phyloP scores from a whole-genome alignment of 352 stramenopile species.

The Globisporangium lucens region DNA sequence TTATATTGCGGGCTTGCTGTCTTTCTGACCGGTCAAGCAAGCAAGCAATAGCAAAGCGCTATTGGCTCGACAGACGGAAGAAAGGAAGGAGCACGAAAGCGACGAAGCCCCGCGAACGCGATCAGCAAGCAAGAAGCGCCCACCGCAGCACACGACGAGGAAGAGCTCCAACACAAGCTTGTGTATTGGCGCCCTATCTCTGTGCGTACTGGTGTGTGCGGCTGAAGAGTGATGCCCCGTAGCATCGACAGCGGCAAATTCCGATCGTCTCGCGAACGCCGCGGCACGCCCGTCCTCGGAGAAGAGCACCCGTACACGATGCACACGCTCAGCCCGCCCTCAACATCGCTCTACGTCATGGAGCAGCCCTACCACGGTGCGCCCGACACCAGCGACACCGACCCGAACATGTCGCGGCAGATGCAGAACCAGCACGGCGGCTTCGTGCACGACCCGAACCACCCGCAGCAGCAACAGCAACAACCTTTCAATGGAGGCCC shows the following conservation, averaged over 20 bases:
- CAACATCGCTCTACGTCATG: slow-evolving; percentile 65
- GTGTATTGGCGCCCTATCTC: background rate
- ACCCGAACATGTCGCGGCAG: slow-evolving; percentile 2
- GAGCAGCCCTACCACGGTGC: slow-evolving; percentile 38
- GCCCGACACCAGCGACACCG: slow-evolving; percentile 23
- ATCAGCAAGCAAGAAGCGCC: background rate
- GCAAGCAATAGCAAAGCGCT: background rate
- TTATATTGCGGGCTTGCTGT: background rate
- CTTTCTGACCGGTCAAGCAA: background rate
- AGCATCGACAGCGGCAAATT: slow-evolving; percentile 17
- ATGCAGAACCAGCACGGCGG: slow-evolving; percentile 1
- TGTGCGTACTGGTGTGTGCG: background rate
- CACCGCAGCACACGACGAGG: background rate
- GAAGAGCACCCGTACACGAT: slow-evolving; percentile 69
- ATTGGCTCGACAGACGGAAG: background rate
- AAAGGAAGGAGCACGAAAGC: background rate
- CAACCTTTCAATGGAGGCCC: slow-evolving; percentile 7
- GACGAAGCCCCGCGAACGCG: background rate
- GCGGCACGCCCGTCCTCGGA: slow-evolving; percentile 59
- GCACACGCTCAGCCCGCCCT: slow-evolving; percentile 42
- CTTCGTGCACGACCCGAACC: slow-evolving; percentile 24
- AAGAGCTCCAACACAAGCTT: background rate
- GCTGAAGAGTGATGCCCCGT: slow-evolving; percentile 15
- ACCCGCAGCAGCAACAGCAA: slow-evolving; percentile 10
- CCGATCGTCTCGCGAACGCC: slow-evolving; percentile 39